These are phyloP conservation scores for Xylaria cubensis DNA, from an alignment of 495 filamentous ascomycete species.

Conservation along the genomic window DNA sequence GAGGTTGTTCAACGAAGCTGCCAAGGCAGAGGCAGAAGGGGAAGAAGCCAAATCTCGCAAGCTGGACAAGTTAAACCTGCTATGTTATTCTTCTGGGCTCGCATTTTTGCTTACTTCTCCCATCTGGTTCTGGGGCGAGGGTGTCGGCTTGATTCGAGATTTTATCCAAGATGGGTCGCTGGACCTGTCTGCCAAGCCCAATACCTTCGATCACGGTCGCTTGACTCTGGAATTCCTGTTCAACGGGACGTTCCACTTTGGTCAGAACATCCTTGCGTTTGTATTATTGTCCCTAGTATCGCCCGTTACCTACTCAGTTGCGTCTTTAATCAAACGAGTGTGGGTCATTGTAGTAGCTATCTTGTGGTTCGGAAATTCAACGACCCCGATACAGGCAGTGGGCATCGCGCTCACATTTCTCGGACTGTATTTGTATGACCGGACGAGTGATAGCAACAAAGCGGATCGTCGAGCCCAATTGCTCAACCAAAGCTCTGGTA, in stretches of 20 bases:
- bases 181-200: constrained; percentile 63
- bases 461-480: constrained; percentile 73
- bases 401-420: constrained; percentile 90
- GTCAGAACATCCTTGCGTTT: constrained; percentile 94
- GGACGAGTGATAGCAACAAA: constrained; percentile 83
- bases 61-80: constrained; percentile 93
- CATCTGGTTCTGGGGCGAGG: constrained; percentile 93
- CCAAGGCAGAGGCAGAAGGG: constrained; percentile 76
- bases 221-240: constrained; percentile 88
- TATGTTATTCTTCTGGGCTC: constrained; percentile 93
- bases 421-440: constrained; percentile 95
- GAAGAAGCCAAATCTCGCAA: constrained; percentile 66
- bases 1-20: constrained; percentile 96
- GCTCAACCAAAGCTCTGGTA: constrained; percentile 49
- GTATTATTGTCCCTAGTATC: constrained; percentile 88
- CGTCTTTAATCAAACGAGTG: constrained; percentile 92
- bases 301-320: constrained; percentile 96
- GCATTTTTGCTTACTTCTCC: constrained; percentile 91
- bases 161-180: constrained; percentile 73
- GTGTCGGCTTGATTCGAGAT: constrained; percentile 73
- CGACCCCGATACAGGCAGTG: constrained; percentile 78
- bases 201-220: constrained; percentile 78
- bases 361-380: constrained; percentile 91
- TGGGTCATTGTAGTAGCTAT: constrained; percentile 96
- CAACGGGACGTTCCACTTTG: constrained; percentile 97